Evolutionary conservation across 768 basidiomycete genomes (phyloP).

Genomic region (Rhizopogon roseolus): DNA sequence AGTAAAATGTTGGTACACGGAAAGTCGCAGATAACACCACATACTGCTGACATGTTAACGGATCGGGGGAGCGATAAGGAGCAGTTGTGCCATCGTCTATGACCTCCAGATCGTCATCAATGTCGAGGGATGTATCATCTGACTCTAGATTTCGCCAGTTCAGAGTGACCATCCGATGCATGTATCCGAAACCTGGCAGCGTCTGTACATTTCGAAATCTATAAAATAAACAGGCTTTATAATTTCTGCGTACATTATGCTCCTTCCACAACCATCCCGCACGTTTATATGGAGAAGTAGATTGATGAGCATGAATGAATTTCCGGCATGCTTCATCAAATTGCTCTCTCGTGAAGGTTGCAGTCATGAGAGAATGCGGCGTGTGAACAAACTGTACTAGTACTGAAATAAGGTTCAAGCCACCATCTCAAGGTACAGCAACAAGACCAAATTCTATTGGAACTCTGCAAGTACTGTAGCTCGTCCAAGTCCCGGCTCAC

Average conservation of each 20-base stretch:
- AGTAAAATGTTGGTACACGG: slow-evolving; percentile 81
- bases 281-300: slow-evolving; percentile 6
- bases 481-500: slow-evolving; percentile 44
- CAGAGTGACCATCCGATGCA: slow-evolving; percentile 34
- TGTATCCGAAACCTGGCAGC: slow-evolving; percentile 39
- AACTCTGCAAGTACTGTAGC: slow-evolving; percentile 36
- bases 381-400: slow-evolving; percentile 39
- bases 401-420: slow-evolving; percentile 58
- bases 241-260: slow-evolving; percentile 39
- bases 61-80: slow-evolving; percentile 15
- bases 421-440: slow-evolving; percentile 26
- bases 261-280: slow-evolving; percentile 61
- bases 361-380: slow-evolving; percentile 20
- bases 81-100: slow-evolving; percentile 38
- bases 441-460: slow-evolving; percentile 17
- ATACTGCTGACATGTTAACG: slow-evolving; percentile 53
- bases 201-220: slow-evolving; percentile 20
- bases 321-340: slow-evolving; percentile 59
- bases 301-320: slow-evolving; percentile 33
- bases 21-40: slow-evolving; percentile 77
- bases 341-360: slow-evolving; percentile 43
- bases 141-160: slow-evolving; percentile 5
- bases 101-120: slow-evolving; percentile 11
- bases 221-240: slow-evolving; percentile 9
- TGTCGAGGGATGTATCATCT: slow-evolving; percentile 6